Percentiles rank a stretch among this genome's conserved stretches.
phyloP scores from a whole-genome alignment of 2,329 filamentous ascomycete species.

The Amauroascus niger region DNA sequence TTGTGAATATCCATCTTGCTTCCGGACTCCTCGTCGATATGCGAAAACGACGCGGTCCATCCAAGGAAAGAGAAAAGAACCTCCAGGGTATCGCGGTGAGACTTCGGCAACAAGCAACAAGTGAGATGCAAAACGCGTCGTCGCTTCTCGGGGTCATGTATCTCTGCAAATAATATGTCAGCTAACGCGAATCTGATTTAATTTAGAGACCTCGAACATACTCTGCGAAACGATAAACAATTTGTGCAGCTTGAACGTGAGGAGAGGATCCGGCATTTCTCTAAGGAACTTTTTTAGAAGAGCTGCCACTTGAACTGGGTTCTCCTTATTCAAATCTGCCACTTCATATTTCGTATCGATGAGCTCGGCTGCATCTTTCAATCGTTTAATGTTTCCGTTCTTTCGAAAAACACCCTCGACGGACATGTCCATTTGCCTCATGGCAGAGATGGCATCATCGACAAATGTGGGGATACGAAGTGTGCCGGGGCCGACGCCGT shows the following conservation, averaged over 20 bases:
- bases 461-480: constrained; percentile 85
- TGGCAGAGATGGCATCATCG: constrained; percentile 87
- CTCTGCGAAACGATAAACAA: constrained; percentile 84
- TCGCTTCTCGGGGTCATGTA: constrained; percentile 69
- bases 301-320: constrained; percentile 86
- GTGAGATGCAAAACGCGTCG: constrained; percentile 80
- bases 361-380: constrained; percentile 73
- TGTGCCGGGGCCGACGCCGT: constrained; percentile 85
- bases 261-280: constrained; percentile 83
- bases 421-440: constrained; percentile 98
- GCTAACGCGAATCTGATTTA: background rate
- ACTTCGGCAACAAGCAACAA: constrained; percentile 85
- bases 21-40: constrained; percentile 90
- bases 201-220: constrained; percentile 30
- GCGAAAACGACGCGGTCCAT: constrained; percentile 94
- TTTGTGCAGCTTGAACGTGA: constrained; percentile 89
- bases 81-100: constrained; percentile 86
- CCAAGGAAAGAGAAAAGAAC: constrained; percentile 93
- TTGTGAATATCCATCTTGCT: constrained; percentile 99
- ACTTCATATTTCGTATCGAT: constrained; percentile 80
- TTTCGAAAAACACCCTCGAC: constrained; percentile 98
- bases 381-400: constrained; percentile 94
- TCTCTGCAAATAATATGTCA: constrained; percentile 42
- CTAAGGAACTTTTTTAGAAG: constrained; percentile 90
- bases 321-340: constrained; percentile 78